phyloP scores from a whole-genome alignment of 805 yeast genomes.

The Saccharomycopsis malanga region DNA sequence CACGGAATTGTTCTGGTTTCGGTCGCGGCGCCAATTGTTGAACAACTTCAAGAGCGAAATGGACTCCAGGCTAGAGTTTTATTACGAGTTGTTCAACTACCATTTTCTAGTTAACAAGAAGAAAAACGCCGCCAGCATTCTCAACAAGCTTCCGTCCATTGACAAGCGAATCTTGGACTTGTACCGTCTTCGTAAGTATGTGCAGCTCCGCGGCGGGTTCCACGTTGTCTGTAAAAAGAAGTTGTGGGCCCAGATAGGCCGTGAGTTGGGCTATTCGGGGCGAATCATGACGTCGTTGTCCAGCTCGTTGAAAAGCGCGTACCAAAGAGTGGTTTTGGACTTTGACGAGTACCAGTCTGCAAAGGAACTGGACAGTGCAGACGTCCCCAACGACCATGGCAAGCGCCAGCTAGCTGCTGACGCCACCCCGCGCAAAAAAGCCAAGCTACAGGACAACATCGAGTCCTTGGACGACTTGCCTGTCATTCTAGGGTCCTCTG shows the following conservation, averaged over 20 bases:
- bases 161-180: conserved; percentile 63
- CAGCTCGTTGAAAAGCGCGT: conserved; percentile 56
- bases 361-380: background rate
- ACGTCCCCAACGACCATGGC: conserved; percentile 8
- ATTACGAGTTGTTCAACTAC: conserved; percentile 38
- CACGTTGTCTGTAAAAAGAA: conserved; percentile 54
- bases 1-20: conserved; percentile 45
- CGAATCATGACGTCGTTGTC: conserved; percentile 65
- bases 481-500: conserved; percentile 39
- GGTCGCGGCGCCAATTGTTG: conserved; percentile 41
- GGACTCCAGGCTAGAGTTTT: conserved; percentile 40
- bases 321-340: conserved; percentile 37
- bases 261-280: conserved; percentile 73
- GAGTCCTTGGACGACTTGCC: conserved; percentile 27
- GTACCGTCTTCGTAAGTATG: conserved; percentile 50
- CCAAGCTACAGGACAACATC: background rate
- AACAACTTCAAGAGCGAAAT: conserved; percentile 36
- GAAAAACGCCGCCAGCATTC: conserved; percentile 25
- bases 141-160: conserved; percentile 52
- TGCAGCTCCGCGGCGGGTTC: conserved; percentile 61
- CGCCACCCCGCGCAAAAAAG: background rate
- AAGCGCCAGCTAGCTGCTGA: background rate
- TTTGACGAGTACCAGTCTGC: conserved; percentile 25
- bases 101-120: conserved; percentile 26
- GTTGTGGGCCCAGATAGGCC: conserved; percentile 77